Evolutionary conservation across 352 stramenopile genomes (phyloP).

Genomic region (Plasmopara viticola): DNA sequence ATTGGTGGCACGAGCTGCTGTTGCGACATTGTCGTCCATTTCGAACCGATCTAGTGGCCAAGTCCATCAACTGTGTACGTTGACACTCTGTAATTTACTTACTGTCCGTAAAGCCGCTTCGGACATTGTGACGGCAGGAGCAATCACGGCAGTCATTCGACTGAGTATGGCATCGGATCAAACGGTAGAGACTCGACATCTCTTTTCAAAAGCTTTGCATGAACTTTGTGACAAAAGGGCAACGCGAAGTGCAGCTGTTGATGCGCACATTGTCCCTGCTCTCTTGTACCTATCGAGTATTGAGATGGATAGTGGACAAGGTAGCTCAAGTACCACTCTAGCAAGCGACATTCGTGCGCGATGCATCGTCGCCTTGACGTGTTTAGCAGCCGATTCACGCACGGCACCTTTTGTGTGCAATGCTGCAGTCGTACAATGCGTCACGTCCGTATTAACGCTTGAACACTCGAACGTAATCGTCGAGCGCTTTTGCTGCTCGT

Average conservation of each 20-base stretch:
- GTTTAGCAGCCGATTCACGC: slow-evolving; percentile 41
- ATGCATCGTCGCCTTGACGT: slow-evolving; percentile 58
- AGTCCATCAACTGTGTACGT: slow-evolving; percentile 68
- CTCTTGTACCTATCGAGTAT: slow-evolving; percentile 46
- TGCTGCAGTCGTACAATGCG: slow-evolving; percentile 44
- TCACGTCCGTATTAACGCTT: slow-evolving; percentile 41
- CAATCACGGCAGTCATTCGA: slow-evolving; percentile 56
- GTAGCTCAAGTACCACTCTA: background rate
- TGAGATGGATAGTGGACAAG: slow-evolving; percentile 1
- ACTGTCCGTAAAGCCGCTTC: slow-evolving; percentile 64
- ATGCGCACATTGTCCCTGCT: slow-evolving; percentile 48
- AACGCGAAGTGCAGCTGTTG: slow-evolving; percentile 42
- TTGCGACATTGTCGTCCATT: slow-evolving; percentile 45
- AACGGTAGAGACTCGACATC: slow-evolving; percentile 39
- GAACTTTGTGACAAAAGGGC: slow-evolving; percentile 51
- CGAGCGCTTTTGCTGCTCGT: slow-evolving; percentile 64
- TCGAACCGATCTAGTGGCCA: slow-evolving; percentile 33
- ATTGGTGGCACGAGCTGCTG: slow-evolving; percentile 60
- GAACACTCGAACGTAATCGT: slow-evolving; percentile 53
- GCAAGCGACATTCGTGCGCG: slow-evolving; percentile 49
- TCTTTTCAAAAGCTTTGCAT: slow-evolving; percentile 65
- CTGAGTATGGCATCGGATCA: slow-evolving; percentile 46
- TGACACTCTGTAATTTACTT: slow-evolving; percentile 72
- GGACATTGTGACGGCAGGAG: slow-evolving; percentile 61
- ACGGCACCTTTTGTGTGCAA: slow-evolving; percentile 37